phyloP scores from a whole-genome alignment of 2,329 filamentous ascomycete genomes.

The Trichocomaceae sp. region DNA sequence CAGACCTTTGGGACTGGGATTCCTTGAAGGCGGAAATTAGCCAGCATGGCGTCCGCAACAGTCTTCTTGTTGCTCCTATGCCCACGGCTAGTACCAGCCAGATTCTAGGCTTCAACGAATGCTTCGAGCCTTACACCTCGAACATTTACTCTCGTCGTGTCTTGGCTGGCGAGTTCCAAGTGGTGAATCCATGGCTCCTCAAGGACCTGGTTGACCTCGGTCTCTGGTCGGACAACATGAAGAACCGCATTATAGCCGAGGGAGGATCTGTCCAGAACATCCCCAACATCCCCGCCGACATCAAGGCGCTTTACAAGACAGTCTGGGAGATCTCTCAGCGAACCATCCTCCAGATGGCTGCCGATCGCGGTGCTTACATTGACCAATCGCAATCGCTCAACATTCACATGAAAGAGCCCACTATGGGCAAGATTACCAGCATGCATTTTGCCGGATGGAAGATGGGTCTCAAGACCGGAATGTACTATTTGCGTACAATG shows the following conservation, averaged over 20 bases:
- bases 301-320: constrained; percentile 98
- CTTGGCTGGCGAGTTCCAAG: constrained; percentile 95
- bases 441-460: constrained; percentile 99
- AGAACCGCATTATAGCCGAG: constrained; percentile 98
- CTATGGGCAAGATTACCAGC: constrained; percentile 99
- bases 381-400: constrained; percentile 99
- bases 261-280: constrained; percentile 95
- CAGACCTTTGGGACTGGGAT: constrained; percentile 95
- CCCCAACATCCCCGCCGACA: constrained; percentile 88
- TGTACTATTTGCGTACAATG: constrained; percentile 99
- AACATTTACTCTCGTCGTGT: constrained; percentile 99
- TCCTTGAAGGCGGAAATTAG: constrained; percentile 83
- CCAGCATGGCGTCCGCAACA: constrained; percentile 91
- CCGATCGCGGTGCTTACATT: constrained; percentile 96
- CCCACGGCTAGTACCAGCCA: constrained; percentile 95
- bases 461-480: constrained; percentile 97
- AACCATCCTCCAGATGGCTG: constrained; percentile 93
- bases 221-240: constrained; percentile 99
- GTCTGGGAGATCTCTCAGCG: constrained; percentile 99
- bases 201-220: constrained; percentile 98
- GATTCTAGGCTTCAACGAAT: constrained; percentile 98
- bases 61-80: constrained; percentile 91
- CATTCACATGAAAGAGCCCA: constrained; percentile 98
- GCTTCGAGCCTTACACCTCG: constrained; percentile 98
- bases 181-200: constrained; percentile 97